Percentiles rank a stretch among this genome's conserved stretches.
Conservation (phyloP, 2,329 filamentous ascomycete species). For the Gaeumannomyces sp. region DNA sequence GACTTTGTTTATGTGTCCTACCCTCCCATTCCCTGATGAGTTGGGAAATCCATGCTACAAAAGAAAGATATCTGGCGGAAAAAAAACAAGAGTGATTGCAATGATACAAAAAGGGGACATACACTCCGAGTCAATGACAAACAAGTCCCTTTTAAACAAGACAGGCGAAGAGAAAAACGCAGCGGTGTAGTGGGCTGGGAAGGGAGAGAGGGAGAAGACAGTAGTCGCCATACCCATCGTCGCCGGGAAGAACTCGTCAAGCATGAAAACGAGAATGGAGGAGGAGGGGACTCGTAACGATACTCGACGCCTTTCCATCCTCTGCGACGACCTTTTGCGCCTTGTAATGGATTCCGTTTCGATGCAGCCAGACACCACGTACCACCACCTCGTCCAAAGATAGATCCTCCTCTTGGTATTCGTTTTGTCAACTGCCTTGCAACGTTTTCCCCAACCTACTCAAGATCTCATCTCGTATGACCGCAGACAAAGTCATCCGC, state of each 20-base stretch:
- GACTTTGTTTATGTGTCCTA: constrained; percentile 11
- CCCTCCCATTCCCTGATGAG: constrained; percentile 10
- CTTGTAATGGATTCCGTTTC: neutral
- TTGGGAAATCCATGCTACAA: constrained; percentile 14
- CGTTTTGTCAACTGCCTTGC: neutral
- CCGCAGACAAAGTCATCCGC: neutral
- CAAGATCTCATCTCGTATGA: neutral
- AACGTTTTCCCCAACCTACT: constrained; percentile 4
- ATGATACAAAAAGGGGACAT: constrained; percentile 5
- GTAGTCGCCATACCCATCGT: neutral
- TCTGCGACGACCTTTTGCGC: neutral
- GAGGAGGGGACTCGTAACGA: neutral
- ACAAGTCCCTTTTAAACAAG: neutral
- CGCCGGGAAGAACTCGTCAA: no score
- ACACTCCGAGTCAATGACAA: neutral
- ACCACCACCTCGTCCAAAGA: neutral
- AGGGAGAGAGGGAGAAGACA: neutral
- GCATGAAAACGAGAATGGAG: neutral
- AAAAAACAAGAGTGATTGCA: constrained; percentile 5
- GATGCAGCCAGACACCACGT: neutral
- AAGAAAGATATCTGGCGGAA: constrained; percentile 11
- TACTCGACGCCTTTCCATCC: neutral
- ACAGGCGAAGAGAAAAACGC: neutral
- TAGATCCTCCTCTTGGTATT: neutral
- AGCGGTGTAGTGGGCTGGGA: neutral